Evolutionary conservation across 495 filamentous ascomycete species (phyloP).

Genomic region (Penicillium maclennaniae): DNA sequence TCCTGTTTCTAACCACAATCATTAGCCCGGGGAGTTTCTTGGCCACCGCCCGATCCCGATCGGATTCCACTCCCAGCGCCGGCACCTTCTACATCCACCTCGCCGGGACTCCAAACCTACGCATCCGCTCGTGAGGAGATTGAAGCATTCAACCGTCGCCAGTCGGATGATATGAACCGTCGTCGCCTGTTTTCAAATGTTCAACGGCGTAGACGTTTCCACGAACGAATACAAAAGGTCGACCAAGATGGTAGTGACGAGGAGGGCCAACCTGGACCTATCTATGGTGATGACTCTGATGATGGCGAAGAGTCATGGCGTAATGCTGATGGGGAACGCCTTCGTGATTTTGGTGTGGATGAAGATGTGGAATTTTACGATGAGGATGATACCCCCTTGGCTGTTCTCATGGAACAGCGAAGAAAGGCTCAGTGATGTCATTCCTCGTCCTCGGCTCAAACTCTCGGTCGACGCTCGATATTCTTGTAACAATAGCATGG

Average conservation of each 20-base stretch:
- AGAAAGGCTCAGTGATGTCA: constrained; percentile 5
- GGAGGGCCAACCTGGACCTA: constrained; percentile 19
- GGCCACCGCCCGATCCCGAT: constrained; percentile 91
- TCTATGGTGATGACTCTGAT: constrained; percentile 29
- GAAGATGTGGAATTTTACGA: constrained; percentile 75
- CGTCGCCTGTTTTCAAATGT: constrained; percentile 23
- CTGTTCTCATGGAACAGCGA: constrained; percentile 30
- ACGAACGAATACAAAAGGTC: constrained; percentile 37
- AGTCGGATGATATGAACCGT: constrained; percentile 51
- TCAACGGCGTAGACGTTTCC: constrained; percentile 49
- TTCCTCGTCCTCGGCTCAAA: not conserved
- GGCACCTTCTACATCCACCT: constrained; percentile 21
- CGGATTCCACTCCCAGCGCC: constrained; percentile 54
- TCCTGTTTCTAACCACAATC: not conserved
- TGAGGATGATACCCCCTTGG: constrained; percentile 78
- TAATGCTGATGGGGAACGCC: constrained; percentile 78
- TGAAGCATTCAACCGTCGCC: constrained; percentile 53
- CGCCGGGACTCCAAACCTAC: constrained; percentile 29
- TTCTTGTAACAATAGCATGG: not conserved
- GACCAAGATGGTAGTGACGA: constrained; percentile 37
- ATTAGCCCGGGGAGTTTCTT: constrained; percentile 50
- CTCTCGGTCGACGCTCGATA: not conserved
- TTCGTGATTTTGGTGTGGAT: constrained; percentile 89
- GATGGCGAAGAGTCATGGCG: constrained; percentile 67
- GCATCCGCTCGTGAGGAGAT: constrained; percentile 45